Conservation (phyloP, 1,284 basidiomycete genomes). For the Gymnopus androsaceus region DNA sequence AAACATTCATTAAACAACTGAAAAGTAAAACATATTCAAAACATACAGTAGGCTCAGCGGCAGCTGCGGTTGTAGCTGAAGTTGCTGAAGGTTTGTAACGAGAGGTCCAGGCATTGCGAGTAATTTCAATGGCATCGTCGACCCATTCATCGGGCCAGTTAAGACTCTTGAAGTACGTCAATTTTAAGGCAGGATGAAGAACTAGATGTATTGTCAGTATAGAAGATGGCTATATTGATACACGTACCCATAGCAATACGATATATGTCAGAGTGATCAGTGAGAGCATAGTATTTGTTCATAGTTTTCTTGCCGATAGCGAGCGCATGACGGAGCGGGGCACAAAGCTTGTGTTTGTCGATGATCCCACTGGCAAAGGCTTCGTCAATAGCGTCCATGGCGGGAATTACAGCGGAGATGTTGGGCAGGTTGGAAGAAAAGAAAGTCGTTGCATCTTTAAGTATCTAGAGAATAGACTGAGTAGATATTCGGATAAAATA, state of each 20-base stretch:
- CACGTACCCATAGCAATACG: constrained; percentile 20
- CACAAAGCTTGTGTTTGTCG: neutral
- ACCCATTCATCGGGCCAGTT: neutral
- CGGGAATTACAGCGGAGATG: constrained; percentile 13
- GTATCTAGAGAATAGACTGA: constrained; percentile 1
- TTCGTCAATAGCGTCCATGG: constrained; percentile 17
- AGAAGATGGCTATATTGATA: neutral
- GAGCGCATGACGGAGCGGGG: constrained; percentile 7
- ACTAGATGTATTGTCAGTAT: neutral
- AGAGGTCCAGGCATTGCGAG: neutral
- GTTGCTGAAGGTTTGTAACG: neutral
- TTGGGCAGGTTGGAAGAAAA: constrained; percentile 13
- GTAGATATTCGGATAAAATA: too few relatives aligned
- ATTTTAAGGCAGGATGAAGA: neutral
- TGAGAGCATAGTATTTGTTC: constrained; percentile 17
- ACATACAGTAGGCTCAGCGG: too few relatives aligned
- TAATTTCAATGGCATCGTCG: neutral
- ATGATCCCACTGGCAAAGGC: constrained; percentile 8
- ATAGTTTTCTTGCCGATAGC: constrained; percentile 12
- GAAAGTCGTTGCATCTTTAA: constrained; percentile 15
- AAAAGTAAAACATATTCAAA: too few relatives aligned
- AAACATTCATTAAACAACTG: too few relatives aligned
- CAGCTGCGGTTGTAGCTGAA: too few relatives aligned
- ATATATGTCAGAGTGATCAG: constrained; percentile 18
- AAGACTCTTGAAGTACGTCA: neutral